These are phyloP conservation scores for Epithemia pelagica DNA, from an alignment of 108 stramenopile genomes.

Conservation along the genomic window DNA sequence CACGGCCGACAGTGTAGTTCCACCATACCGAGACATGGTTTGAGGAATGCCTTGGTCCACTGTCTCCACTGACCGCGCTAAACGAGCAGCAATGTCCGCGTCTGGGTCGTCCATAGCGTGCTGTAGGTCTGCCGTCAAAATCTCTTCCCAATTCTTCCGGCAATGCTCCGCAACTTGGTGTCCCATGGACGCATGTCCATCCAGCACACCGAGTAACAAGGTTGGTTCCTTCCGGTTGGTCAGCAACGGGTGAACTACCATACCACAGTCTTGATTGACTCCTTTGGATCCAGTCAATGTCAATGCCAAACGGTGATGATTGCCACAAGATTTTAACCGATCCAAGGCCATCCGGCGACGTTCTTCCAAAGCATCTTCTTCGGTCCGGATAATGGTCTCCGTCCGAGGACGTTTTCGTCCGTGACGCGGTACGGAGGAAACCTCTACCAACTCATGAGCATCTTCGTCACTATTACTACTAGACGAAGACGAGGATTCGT, in stretches of 20 bases:
- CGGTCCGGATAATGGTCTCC: background rate
- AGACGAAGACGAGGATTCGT: slow-evolving; percentile 9
- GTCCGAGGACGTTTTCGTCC: background rate
- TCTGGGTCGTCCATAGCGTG: background rate
- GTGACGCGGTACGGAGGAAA: background rate
- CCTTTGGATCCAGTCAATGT: slow-evolving; percentile 63
- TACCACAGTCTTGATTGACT: slow-evolving; percentile 60
- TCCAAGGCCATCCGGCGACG: background rate
- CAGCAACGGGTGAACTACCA: slow-evolving; percentile 34
- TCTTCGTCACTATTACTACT: background rate
- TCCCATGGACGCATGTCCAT: slow-evolving; percentile 67
- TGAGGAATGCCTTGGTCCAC: slow-evolving; percentile 63
- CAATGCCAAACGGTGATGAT: slow-evolving; percentile 16
- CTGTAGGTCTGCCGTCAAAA: slow-evolving; percentile 32
- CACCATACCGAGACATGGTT: slow-evolving; percentile 33
- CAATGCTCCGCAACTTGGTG: slow-evolving; percentile 68
- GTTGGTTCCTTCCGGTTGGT: background rate
- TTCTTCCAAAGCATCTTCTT: slow-evolving; percentile 3
- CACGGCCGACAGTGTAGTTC: slow-evolving; percentile 42
- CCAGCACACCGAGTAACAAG: slow-evolving; percentile 50
- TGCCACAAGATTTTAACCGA: slow-evolving; percentile 26
- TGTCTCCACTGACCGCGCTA: slow-evolving; percentile 42
- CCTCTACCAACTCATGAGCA: background rate
- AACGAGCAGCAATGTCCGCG: slow-evolving; percentile 12
- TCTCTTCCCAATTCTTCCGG: slow-evolving; percentile 49